Percentiles rank a stretch among this genome's conserved stretches.
These are phyloP conservation scores for Micractinium sp. DNA, from an alignment of 139 green algal genomes.

Conservation along the genomic window DNA sequence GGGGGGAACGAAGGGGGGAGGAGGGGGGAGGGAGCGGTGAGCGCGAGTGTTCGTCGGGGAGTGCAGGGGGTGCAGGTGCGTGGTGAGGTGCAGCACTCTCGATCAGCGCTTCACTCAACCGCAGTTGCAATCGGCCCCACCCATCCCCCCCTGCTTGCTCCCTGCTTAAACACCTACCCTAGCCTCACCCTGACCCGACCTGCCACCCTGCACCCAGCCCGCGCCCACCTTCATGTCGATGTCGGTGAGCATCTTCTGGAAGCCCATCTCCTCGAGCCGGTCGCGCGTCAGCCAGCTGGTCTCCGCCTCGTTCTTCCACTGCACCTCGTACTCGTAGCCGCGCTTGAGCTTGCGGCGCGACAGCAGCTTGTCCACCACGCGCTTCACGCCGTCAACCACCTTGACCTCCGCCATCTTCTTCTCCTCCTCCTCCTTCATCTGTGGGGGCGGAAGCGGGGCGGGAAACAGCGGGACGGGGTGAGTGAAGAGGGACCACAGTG, in stretches of 20 bases:
- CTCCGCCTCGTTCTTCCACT: conserved; percentile 25
- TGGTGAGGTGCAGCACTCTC: too few relatives aligned
- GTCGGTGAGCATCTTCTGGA: conserved; percentile 90
- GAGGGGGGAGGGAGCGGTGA: neutral
- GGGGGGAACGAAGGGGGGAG: neutral
- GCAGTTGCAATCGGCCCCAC: too few relatives aligned
- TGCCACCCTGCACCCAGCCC: too few relatives aligned
- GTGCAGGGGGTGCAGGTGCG: too few relatives aligned
- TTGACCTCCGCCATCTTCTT: conserved; percentile 80
- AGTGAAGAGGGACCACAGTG: neutral
- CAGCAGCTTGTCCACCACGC: conserved; percentile 61
- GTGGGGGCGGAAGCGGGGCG: neutral
- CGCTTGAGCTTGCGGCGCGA: conserved; percentile 69
- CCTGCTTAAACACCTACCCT: too few relatives aligned
- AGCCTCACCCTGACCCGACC: too few relatives aligned
- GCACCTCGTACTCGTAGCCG: conserved; percentile 81
- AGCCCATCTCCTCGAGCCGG: conserved; percentile 87
- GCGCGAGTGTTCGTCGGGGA: too few relatives aligned
- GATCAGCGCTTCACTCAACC: too few relatives aligned
- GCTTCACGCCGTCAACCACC: conserved; percentile 61
- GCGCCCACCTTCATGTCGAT: conserved; percentile 80
- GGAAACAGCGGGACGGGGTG: neutral
- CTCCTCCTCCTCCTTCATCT: conserved; percentile 86
- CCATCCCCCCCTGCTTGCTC: neutral
- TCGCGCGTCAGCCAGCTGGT: conserved; percentile 72